Conservation (phyloP, 345 rosid species). For the Salix arbutifolia region DNA sequence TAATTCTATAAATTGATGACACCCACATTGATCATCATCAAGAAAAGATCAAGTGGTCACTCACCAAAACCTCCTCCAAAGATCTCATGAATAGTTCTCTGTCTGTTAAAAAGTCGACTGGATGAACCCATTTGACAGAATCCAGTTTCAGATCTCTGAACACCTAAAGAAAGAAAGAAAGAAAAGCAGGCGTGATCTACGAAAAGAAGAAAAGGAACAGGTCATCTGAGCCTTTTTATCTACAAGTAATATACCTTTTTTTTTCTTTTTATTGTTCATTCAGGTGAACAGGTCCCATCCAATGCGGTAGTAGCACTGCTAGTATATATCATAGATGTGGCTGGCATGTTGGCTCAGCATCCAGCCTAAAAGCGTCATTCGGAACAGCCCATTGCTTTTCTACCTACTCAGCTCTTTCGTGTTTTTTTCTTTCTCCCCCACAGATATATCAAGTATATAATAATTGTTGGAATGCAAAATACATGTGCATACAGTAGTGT, state of each 20-base stretch:
- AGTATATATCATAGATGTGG: not conserved
- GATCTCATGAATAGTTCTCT: constrained; percentile 65
- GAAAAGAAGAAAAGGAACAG: constrained; percentile 6
- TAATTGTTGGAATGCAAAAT: too few relatives aligned
- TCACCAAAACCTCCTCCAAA: constrained; percentile 81
- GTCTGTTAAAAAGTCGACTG: constrained; percentile 58
- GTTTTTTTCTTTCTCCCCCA: not conserved
- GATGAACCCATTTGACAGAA: constrained; percentile 51
- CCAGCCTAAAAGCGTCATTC: constrained; percentile 62
- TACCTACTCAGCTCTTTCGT: not conserved
- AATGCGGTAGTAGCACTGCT: not conserved
- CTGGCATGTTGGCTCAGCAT: constrained; percentile 14
- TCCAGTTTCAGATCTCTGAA: constrained; percentile 45
- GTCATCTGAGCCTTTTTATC: constrained; percentile 3
- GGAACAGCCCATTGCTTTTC: constrained; percentile 20
- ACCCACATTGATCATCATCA: not conserved
- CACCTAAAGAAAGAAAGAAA: constrained; percentile 4
- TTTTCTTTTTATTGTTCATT: not conserved
- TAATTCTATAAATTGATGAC: not conserved
- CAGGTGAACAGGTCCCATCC: constrained; percentile 3
- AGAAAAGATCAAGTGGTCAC: constrained; percentile 5
- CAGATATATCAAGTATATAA: not conserved
- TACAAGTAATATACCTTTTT: not conserved
- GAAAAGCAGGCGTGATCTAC: constrained; percentile 3
- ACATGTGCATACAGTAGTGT: too few relatives aligned